phyloP scores from a whole-genome alignment of 2,329 filamentous ascomycete genomes.

The Clonostachys rhizophaga region DNA sequence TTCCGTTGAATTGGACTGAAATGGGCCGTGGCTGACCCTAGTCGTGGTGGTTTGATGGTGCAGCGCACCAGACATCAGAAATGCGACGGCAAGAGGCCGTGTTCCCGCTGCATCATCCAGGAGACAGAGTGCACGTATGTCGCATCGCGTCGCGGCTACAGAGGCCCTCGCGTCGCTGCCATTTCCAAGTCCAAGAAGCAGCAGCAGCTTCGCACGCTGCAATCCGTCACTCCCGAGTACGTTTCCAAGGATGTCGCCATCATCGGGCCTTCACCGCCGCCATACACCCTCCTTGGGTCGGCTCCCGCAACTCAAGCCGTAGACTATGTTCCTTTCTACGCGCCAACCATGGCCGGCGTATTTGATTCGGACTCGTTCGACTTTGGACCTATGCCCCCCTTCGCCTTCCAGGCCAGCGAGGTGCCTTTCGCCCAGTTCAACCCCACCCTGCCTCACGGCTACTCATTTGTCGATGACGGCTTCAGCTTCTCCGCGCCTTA shows the following conservation, averaged over 20 bases:
- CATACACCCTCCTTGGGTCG: not conserved
- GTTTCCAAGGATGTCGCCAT: not conserved
- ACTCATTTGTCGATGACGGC: not conserved
- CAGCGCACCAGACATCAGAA: constrained; percentile 67
- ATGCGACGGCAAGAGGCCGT: constrained; percentile 68
- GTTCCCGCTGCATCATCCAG: constrained; percentile 58
- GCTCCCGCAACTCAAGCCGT: not conserved
- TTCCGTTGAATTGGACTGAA: too few relatives aligned
- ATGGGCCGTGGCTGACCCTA: too few relatives aligned
- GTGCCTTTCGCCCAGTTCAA: not conserved
- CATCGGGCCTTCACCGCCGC: not conserved
- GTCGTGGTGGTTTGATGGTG: not conserved
- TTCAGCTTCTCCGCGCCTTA: not conserved
- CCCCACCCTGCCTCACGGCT: not conserved
- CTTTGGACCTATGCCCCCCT: not conserved
- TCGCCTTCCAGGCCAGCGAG: not conserved
- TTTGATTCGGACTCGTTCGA: not conserved
- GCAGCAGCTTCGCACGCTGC: not conserved
- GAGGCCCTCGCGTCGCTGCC: constrained; percentile 44
- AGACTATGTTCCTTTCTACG: not conserved
- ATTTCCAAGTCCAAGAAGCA: constrained; percentile 26
- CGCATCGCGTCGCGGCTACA: constrained; percentile 71
- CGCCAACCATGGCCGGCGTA: not conserved
- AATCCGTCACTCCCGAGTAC: not conserved
- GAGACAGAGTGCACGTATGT: constrained; percentile 65